Base-by-base conservation (phyloP, 2,329 filamentous ascomycete genomes). In the Colletotrichum tropicale region DNA sequence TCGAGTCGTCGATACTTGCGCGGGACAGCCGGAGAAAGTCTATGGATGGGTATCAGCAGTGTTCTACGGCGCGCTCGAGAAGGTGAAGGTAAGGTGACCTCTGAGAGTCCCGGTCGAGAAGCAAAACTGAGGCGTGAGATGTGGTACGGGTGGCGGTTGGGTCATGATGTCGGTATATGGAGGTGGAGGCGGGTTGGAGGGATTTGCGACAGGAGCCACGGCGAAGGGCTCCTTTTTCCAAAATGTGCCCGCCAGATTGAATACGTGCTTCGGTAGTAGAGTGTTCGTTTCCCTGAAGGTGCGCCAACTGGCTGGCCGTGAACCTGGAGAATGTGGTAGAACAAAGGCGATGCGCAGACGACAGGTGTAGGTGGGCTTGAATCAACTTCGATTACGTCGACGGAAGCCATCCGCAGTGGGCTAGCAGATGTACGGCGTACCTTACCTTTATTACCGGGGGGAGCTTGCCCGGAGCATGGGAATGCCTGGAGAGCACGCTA, bases 11-110 rank as follows among this genome's bases (percentile, higher is more conserved):
- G 81, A 98, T 93, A 64, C 94, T 92, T 68, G 92, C 89, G 78
- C 97, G 93, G 12, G 96, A 98, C 78, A 97, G 85, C 52, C 96
- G 94, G 26, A 99, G 90, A 84, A 99, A 99, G 84, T 98, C 97
- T 98, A 81, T 70, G 28, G 55, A 74, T 62, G 61, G 66, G 15
- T 15, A n/a, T 58, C 8, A 73, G 48, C n/a, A 8, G 1, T 58
- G 6, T 28, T 28, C 6, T 18, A 48, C 34, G 34, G 21, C 16
- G 9, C 24, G 18, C 30, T 15, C 3, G 21, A 68, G 32, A 74
- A 67, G 34, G 5, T 28, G 18, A 30, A 67, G 67, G 21, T 4
- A 10, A 32, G 3, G 88, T 56, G 83, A 95, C 94, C 94, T 91
- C 91, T 88, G 64, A 96, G 86, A 21, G 91, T 89, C 62, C 90